Evolutionary conservation across 2,329 filamentous ascomycete species (phyloP).

Genomic region (Fonsecaea nubica): DNA sequence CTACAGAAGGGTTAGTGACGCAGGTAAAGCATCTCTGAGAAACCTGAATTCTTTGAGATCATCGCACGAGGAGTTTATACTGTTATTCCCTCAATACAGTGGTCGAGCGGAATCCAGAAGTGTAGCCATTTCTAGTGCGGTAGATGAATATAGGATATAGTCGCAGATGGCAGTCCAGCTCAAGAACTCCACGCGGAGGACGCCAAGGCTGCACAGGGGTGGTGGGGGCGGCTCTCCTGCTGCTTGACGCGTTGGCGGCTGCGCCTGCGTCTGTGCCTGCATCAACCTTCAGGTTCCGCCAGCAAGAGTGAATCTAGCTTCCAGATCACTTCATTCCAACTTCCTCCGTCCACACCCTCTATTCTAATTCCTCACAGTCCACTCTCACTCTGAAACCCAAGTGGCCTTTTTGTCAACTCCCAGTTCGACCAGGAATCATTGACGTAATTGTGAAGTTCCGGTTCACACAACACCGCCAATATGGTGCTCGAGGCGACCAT

Average conservation of each 20-base stretch:
- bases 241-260: constrained; percentile 18
- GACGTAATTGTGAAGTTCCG: neutral
- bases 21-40: no score
- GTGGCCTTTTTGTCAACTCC: neutral
- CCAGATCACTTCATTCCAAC: neutral
- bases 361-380: neutral
- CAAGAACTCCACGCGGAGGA: neutral
- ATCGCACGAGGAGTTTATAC: no score
- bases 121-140: no score
- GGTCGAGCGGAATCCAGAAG: no score
- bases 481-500: constrained; percentile 99
- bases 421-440: neutral
- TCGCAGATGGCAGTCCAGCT: neutral
- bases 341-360: neutral
- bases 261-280: constrained; percentile 2
- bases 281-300: neutral
- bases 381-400: neutral
- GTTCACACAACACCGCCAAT: constrained; percentile 57
- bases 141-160: no score
- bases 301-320: neutral
- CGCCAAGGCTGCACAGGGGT: constrained; percentile 3
- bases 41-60: no score
- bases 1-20: no score
- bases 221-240: neutral
- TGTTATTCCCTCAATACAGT: no score